These are phyloP conservation scores for Ophiosphaerella herpotricha DNA, from an alignment of 2,329 filamentous ascomycete species.

Conservation along the genomic window DNA sequence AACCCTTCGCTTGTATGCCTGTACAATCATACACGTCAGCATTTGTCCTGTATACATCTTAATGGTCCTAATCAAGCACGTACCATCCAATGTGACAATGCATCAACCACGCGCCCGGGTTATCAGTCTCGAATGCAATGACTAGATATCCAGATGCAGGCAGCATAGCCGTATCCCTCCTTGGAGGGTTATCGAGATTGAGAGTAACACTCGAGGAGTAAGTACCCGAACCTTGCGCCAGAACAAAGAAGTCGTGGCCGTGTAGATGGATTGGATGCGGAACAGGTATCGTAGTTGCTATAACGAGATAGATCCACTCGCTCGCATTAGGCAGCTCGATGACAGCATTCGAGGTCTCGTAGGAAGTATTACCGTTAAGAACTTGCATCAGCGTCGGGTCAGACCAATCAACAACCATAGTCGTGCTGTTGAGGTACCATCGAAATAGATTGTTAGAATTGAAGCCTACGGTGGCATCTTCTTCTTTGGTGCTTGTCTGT, in stretches of 20 bases:
- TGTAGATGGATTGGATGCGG: slow-evolving; percentile 40
- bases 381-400: slow-evolving; percentile 47
- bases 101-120: slow-evolving; percentile 45
- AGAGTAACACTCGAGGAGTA: slow-evolving; percentile 20
- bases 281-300: slow-evolving; percentile 43
- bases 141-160: slow-evolving; percentile 39
- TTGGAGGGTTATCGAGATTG: slow-evolving; percentile 37
- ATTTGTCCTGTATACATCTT: too few relatives aligned
- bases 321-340: slow-evolving; percentile 26
- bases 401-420: slow-evolving; percentile 45
- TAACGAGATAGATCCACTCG: slow-evolving; percentile 48
- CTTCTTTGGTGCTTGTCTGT: too few relatives aligned
- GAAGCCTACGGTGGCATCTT: too few relatives aligned
- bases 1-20: slow-evolving; percentile 26
- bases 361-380: slow-evolving; percentile 38
- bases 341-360: slow-evolving; percentile 35
- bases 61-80: slow-evolving; percentile 16
- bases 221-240: slow-evolving; percentile 34
- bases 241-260: slow-evolving; percentile 41
- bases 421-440: slow-evolving; percentile 40
- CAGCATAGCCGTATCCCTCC: slow-evolving; percentile 40
- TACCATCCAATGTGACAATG: slow-evolving; percentile 49
- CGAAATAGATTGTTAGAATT: too few relatives aligned
- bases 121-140: slow-evolving; percentile 43
- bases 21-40: too few relatives aligned